Evolutionary conservation across 208 protist species (phyloP).

Genomic region (Strigomonas culicis): DNA sequence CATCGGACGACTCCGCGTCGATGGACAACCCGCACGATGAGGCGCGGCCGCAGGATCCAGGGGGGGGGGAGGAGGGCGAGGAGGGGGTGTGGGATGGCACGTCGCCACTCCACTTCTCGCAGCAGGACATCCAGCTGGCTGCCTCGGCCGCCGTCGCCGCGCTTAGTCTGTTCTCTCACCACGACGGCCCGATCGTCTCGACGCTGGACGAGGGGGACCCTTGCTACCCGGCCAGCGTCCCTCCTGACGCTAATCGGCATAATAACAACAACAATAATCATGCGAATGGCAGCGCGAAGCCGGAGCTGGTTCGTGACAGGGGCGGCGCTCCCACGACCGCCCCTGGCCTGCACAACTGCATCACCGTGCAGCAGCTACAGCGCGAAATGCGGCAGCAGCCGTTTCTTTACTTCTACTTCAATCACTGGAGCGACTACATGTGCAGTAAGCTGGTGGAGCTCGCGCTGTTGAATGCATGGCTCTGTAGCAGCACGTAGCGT

Average conservation of each 20-base stretch:
- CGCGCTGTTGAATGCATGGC: constrained; percentile 71
- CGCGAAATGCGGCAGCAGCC: too few species aligned
- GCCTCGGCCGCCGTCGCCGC: constrained; percentile 61
- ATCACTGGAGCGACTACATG: constrained; percentile 47
- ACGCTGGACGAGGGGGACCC: constrained; percentile 60
- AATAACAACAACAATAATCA: too few species aligned
- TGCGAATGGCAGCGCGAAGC: too few species aligned
- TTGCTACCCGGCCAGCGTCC: constrained; percentile 33
- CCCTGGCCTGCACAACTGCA: too few species aligned
- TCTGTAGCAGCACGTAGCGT: constrained; percentile 31
- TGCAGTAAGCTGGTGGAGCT: constrained; percentile 62
- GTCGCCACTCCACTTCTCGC: not conserved
- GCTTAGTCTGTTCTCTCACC: constrained; percentile 61
- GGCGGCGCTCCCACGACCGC: not conserved
- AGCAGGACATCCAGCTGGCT: constrained; percentile 23
- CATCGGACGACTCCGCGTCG: too few species aligned
- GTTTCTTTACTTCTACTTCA: too few species aligned
- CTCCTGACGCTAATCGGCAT: not conserved
- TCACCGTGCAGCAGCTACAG: too few species aligned
- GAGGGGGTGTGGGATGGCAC: not conserved
- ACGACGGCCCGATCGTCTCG: constrained; percentile 32
- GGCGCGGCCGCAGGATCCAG: too few species aligned
- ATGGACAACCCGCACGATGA: too few species aligned
- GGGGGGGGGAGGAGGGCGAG: not conserved
- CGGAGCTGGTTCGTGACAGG: too few species aligned